A percentile compares a stretch with the other conserved stretches of the same genome.
Conservation (phyloP, 139 green algal species). For the Edaphochlamys debaryana region DNA sequence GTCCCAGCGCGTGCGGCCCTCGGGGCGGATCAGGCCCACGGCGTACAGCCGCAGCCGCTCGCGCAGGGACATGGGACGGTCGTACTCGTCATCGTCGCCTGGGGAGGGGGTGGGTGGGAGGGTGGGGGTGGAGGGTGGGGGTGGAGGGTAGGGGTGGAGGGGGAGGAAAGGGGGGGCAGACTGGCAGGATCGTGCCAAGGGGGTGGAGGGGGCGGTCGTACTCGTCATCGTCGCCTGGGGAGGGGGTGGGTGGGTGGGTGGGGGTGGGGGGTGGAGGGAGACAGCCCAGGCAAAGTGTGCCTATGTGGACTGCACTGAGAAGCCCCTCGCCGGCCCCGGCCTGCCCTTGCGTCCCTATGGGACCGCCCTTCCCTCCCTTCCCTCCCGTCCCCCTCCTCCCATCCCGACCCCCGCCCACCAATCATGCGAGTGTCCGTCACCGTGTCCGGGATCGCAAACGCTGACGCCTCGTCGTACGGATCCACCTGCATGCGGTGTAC, state of each 20-base stretch:
- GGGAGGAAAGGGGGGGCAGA: not conserved
- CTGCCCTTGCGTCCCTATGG: too few relatives aligned
- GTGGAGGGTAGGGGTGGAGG: not conserved
- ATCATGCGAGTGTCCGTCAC: not conserved
- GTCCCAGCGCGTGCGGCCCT: constrained; percentile 57
- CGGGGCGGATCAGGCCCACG: constrained; percentile 45
- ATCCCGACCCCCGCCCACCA: too few relatives aligned
- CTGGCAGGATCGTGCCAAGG: too few relatives aligned
- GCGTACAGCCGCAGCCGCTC: constrained; percentile 26
- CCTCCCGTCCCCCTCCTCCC: too few relatives aligned
- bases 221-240: too few relatives aligned
- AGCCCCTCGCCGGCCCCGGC: too few relatives aligned
- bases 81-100: constrained; percentile 35
- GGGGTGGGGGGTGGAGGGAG: too few relatives aligned
- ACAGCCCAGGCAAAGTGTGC: too few relatives aligned
- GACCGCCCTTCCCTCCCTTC: too few relatives aligned
- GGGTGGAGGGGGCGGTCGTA: not conserved
- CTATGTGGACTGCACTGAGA: too few relatives aligned
- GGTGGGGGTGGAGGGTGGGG: not conserved
- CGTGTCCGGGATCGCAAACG: not conserved
- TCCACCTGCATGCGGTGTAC: too few relatives aligned
- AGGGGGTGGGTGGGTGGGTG: too few relatives aligned
- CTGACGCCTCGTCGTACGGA: not conserved
- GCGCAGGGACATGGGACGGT: not conserved
- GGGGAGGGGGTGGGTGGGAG: not conserved